These are phyloP conservation scores for Aspergillus sp. DNA, from an alignment of 2,329 filamentous ascomycete species.

Conservation along the genomic window DNA sequence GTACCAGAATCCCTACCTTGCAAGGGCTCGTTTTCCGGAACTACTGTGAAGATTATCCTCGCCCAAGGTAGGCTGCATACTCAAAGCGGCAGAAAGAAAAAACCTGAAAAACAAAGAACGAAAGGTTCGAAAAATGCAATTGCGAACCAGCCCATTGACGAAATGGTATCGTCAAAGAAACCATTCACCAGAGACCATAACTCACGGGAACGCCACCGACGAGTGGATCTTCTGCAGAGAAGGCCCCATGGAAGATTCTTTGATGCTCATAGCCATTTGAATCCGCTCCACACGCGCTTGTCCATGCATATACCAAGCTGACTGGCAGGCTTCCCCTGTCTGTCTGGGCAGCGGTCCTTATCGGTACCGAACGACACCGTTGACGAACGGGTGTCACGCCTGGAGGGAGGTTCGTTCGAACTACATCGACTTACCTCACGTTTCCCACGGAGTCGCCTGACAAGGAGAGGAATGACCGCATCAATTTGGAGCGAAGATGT, in stretches of 20 bases:
- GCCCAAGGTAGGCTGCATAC: conserved; percentile 8
- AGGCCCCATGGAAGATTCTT: conserved; percentile 34
- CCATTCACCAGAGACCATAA: conserved; percentile 1
- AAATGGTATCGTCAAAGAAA: conserved; percentile 1
- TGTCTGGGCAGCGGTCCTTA: conserved; percentile 17
- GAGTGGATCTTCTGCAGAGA: conserved; percentile 29
- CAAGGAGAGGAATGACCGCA: conserved; percentile 7
- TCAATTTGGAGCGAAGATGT: conserved; percentile 5
- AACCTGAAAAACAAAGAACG: not conserved
- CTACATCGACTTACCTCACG: not conserved
- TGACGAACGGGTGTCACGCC: conserved; percentile 15
- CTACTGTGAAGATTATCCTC: not conserved
- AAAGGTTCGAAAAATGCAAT: not conserved
- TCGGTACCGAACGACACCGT: conserved; percentile 10
- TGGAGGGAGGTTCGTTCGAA: conserved; percentile 11
- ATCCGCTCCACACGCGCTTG: conserved; percentile 6
- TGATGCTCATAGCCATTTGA: conserved; percentile 9
- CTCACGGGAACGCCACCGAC: conserved; percentile 16
- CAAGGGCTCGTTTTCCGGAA: not conserved
- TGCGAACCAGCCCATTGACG: not conserved
- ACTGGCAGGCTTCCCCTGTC: not conserved
- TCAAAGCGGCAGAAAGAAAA: not conserved
- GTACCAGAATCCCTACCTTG: not conserved
- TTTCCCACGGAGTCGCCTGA: conserved; percentile 13
- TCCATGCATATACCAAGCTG: conserved; percentile 5